Conservation (phyloP, 345 rosid species). For the Noccaea bulbosa region DNA sequence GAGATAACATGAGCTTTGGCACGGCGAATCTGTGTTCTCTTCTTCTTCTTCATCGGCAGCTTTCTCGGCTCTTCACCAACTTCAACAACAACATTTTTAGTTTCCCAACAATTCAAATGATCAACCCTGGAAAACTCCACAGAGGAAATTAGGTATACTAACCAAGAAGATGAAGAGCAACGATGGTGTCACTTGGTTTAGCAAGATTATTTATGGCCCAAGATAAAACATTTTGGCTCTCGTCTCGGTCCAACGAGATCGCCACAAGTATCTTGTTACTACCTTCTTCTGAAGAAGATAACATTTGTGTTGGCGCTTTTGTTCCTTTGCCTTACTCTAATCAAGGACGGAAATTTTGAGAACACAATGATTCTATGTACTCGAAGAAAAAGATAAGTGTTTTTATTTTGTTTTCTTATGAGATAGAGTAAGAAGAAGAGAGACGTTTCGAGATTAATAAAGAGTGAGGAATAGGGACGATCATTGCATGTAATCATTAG, state of each 20-base stretch:
- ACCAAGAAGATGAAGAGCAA: slow-evolving; percentile 85
- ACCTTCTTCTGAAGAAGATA: slow-evolving; percentile 41
- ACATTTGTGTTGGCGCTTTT: slow-evolving; percentile 47
- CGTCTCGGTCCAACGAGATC: slow-evolving; percentile 62
- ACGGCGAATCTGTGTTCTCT: slow-evolving; percentile 57
- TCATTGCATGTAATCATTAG: slow-evolving; percentile 54
- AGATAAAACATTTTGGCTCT: slow-evolving; percentile 65
- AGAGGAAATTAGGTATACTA: slow-evolving; percentile 28
- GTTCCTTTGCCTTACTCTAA: slow-evolving; percentile 10
- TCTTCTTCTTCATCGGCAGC: slow-evolving; percentile 43
- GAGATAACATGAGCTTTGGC: slow-evolving; percentile 87
- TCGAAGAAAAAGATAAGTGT: slow-evolving; percentile 35
- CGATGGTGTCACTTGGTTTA: slow-evolving; percentile 65
- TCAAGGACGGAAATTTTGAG: slow-evolving; percentile 6
- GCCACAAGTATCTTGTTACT: slow-evolving; percentile 72
- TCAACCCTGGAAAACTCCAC: not conserved
- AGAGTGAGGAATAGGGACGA: slow-evolving; percentile 37
- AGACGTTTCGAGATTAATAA: slow-evolving; percentile 40
- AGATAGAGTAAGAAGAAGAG: slow-evolving; percentile 28
- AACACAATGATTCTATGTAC: slow-evolving; percentile 38
- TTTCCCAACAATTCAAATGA: not conserved
- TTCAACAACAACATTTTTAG: slow-evolving; percentile 15
- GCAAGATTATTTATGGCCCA: slow-evolving; percentile 88
- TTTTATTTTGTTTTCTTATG: slow-evolving; percentile 8
- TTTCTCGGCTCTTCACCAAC: slow-evolving; percentile 63